Conservation (phyloP, 1,284 basidiomycete genomes). For the Sanguinoderma infundibulare region DNA sequence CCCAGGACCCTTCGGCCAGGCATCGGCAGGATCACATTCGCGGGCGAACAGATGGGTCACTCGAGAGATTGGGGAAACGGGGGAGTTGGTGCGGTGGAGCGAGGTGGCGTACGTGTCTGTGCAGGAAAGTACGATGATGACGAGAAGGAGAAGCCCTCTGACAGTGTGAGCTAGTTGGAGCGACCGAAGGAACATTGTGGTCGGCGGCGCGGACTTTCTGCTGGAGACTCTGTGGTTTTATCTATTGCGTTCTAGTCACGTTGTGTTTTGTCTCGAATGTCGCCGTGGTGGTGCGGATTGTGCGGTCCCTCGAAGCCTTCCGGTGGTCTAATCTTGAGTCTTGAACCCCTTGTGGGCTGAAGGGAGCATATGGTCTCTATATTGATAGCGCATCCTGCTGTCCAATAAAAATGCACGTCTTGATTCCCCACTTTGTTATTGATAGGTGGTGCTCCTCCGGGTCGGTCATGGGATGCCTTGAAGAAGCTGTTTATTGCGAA, state of each 20-base stretch:
- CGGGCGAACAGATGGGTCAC: slow-evolving; percentile 15
- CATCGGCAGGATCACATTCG: slow-evolving; percentile 33
- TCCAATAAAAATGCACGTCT: background rate
- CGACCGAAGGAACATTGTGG: slow-evolving; percentile 14
- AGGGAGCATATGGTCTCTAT: slow-evolving; percentile 17
- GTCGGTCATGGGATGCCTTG: slow-evolving; percentile 17
- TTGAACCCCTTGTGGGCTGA: background rate
- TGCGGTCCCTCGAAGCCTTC: background rate
- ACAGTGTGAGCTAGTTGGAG: slow-evolving; percentile 5
- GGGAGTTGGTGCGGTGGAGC: background rate
- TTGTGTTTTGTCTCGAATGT: background rate
- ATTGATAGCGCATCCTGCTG: slow-evolving; percentile 7
- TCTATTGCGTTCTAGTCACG: background rate
- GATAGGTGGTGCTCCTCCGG: background rate
- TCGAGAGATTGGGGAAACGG: slow-evolving; percentile 6
- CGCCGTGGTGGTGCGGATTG: background rate
- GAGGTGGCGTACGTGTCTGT: slow-evolving; percentile 3
- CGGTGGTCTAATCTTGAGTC: background rate
- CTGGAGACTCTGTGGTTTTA: slow-evolving; percentile 5
- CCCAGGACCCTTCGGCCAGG: slow-evolving; percentile 56
- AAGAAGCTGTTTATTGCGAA: background rate
- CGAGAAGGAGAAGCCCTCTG: slow-evolving; percentile 15
- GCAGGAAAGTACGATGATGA: slow-evolving; percentile 8
- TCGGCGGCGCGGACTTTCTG: background rate
- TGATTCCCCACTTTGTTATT: background rate